Evolutionary conservation across 176 grass and related monocot species (phyloP).

Genomic region (Oryza officinalis): DNA sequence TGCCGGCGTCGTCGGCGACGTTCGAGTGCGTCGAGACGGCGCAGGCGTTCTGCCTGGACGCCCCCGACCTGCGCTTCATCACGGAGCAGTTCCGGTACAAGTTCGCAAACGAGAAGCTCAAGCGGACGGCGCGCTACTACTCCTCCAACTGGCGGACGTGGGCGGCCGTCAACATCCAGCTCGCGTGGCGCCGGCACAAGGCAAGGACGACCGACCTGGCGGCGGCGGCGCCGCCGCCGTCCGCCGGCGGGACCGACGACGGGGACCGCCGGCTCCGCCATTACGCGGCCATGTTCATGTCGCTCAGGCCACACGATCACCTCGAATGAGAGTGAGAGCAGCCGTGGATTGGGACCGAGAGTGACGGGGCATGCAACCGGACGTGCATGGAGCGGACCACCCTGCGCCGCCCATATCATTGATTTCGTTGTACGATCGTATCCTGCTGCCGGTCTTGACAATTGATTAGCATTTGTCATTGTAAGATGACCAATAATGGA

Average conservation of each 20-base stretch:
- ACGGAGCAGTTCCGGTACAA: conserved; percentile 98
- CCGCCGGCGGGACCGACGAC: conserved; percentile 27
- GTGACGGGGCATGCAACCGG: neutral
- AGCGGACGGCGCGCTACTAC: conserved; percentile 85
- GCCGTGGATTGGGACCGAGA: neutral
- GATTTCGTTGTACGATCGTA: neutral
- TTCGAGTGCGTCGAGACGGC: conserved; percentile 78
- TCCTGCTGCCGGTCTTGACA: neutral
- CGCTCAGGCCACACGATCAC: conserved; percentile 92
- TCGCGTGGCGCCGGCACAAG: conserved; percentile 84
- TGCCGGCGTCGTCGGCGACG: conserved; percentile 74
- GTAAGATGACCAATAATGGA: conserved; percentile 6
- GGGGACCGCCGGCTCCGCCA: conserved; percentile 71
- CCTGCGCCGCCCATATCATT: neutral
- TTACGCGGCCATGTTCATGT: conserved; percentile 97
- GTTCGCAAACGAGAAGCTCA: conserved; percentile 92
- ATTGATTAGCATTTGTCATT: neutral
- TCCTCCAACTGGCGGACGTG: conserved; percentile 96
- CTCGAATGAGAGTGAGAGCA: conserved; percentile 54
- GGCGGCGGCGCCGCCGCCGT: neutral
- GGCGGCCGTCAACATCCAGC: conserved; percentile 95
- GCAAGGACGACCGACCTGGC: conserved; percentile 29
- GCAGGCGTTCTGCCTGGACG: conserved; percentile 75
- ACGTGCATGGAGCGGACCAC: neutral
- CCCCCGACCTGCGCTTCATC: conserved; percentile 84